Base-by-base conservation (phyloP, 495 filamentous ascomycete species). In the Barbatosphaeria neglecta region DNA sequence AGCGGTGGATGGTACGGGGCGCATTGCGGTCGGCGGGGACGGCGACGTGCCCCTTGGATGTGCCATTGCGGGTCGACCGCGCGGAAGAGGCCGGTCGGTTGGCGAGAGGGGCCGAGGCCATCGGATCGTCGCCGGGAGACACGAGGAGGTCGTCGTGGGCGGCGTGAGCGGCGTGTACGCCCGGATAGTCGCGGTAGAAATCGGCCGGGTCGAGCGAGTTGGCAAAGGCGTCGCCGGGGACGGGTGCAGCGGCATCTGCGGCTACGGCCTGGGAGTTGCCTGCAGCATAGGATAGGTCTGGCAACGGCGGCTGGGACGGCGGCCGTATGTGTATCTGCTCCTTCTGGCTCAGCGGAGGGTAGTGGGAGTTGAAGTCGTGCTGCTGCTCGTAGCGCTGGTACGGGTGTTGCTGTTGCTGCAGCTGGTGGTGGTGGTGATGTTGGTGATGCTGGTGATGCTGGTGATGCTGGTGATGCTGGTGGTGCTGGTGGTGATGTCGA, bases 171-270 rank as follows among this genome's bases (percentile, higher is more conserved):
- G 31, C 17, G 41, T 66, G 64, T 25, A 54, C 50, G 41, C 60
- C 60, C 45, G 58, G 66, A 51, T 71, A 71, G 54, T 61, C 67
- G 51, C 66, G 63, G 56, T 78, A 76, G 54, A 74, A 78, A 45
- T 75, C 64, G 65, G 69, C 73, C 28, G 72, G 72, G 46, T 73
- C 61, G 55, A 60, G 50, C 48, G 53, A 43, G 10, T 55, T 49
- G 42, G 55, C 55, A 51, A 59, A 50, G 49, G 57, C 52, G 49
- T 63, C 63, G n/a, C n/a, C n/a, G 58, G 60, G 24, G 24, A n/a
- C 55, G 59, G 40, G 55, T 44, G 52, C 48, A 49, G 61, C 56
- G 50, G 62, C 55, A 56, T 64, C 48, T 47, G 46, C 43, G 59
- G 54, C 61, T 48, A 47, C 52, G 56, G 57, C 53, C 35, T 59